Percentiles rank a stretch among this genome's conserved stretches.
phyloP scores from a whole-genome alignment of 345 rosid genomes.

The Euphorbia lathyris region DNA sequence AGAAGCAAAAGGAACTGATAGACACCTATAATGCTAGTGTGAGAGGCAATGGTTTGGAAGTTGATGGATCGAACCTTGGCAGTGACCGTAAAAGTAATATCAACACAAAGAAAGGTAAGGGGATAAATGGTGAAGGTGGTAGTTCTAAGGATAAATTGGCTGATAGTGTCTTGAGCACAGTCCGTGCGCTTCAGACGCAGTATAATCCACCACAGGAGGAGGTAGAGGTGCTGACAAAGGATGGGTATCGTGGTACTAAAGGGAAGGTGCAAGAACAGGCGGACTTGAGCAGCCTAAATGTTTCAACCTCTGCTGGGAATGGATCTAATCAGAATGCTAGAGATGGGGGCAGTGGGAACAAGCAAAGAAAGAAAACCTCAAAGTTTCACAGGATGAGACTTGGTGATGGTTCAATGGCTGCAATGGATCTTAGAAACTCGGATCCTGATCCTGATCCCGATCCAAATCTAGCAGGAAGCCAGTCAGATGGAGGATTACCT shows the following conservation, averaged over 20 bases:
- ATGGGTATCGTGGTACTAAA: conserved; percentile 52
- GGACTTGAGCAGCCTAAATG: conserved; percentile 25
- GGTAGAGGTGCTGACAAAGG: conserved; percentile 50
- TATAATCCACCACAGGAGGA: conserved; percentile 47
- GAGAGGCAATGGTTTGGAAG: conserved; percentile 30
- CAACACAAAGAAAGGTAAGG: conserved; percentile 37
- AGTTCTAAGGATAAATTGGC: conserved; percentile 49
- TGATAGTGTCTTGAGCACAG: conserved; percentile 52
- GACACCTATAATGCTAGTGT: conserved; percentile 53
- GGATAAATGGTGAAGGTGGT: conserved; percentile 33
- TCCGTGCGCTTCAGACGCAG: conserved; percentile 52
- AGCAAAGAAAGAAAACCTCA: conserved; percentile 71
- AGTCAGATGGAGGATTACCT: conserved; percentile 38
- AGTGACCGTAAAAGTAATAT: conserved; percentile 23
- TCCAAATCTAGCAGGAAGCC: conserved; percentile 13
- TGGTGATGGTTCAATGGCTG: conserved; percentile 74
- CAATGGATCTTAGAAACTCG: conserved; percentile 47
- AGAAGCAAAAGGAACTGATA: conserved; percentile 79
- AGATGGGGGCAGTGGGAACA: conserved; percentile 41
- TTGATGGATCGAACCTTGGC: conserved; percentile 27
- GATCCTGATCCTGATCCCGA: conserved; percentile 40
- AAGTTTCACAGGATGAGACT: conserved; percentile 69
- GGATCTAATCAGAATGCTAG: conserved; percentile 26
- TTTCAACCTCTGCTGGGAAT: conserved; percentile 21
- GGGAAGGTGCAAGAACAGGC: conserved; percentile 43